phyloP scores from a whole-genome alignment of 2,329 filamentous ascomycete species.

The Talaromyces sp. region DNA sequence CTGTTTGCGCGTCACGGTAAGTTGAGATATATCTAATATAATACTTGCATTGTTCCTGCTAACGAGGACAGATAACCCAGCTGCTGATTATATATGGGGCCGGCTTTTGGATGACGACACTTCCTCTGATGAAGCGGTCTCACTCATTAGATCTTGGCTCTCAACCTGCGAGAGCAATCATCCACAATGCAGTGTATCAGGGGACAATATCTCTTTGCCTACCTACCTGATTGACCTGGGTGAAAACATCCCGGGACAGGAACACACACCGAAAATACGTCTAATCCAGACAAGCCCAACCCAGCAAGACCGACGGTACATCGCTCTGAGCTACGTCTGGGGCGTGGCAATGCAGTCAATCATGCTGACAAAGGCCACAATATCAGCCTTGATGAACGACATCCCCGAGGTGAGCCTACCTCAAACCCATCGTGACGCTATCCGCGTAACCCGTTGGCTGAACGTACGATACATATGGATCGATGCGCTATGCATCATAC shows the following conservation, averaged over 20 bases:
- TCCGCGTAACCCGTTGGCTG: conserved; percentile 9
- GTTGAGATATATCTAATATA: background rate
- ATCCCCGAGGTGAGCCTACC: background rate
- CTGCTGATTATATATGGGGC: conserved; percentile 7
- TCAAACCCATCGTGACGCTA: conserved; percentile 9
- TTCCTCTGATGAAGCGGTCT: background rate
- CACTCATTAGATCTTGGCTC: background rate
- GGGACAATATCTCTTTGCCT: background rate
- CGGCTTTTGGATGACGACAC: background rate
- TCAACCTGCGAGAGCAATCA: background rate
- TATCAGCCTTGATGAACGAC: background rate
- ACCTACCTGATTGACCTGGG: conserved; percentile 10
- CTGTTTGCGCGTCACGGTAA: background rate
- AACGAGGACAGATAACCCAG: conserved; percentile 3
- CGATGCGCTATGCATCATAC: conserved; percentile 9
- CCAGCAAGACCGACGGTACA: conserved; percentile 6
- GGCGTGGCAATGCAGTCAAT: background rate
- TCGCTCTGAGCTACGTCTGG: conserved; percentile 10
- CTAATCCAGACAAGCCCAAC: conserved; percentile 5
- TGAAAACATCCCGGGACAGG: background rate
- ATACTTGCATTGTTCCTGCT: background rate
- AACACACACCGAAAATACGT: background rate
- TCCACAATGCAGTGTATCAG: background rate
- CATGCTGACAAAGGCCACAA: conserved; percentile 4
- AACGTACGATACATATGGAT: conserved; percentile 10